These are phyloP conservation scores for Penicillium verrucosum DNA, from an alignment of 2,329 filamentous ascomycete species.

Conservation along the genomic window DNA sequence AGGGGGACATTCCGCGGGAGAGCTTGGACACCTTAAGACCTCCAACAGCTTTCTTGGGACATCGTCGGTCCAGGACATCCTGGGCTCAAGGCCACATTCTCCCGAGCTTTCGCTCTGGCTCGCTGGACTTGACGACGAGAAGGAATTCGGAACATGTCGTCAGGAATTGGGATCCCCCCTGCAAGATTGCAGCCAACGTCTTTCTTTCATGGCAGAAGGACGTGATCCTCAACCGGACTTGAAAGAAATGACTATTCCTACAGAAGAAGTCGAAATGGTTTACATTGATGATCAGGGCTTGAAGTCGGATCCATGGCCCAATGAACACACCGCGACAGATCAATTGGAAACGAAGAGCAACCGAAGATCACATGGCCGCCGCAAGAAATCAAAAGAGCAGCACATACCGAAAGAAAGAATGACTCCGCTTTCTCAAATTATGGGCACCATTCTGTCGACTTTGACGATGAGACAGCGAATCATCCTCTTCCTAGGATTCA, in stretches of 20 bases:
- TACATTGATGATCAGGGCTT: neutral
- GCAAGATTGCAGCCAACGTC: constrained; percentile 2
- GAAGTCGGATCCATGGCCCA: neutral
- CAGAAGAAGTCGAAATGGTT: constrained; percentile 13
- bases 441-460: constrained; percentile 68
- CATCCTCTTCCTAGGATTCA: constrained; percentile 59
- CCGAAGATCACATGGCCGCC: neutral
- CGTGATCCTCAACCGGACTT: neutral
- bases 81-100: constrained; percentile 17
- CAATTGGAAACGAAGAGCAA: neutral
- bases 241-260: neutral
- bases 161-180: neutral
- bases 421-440: constrained; percentile 51
- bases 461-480: constrained; percentile 53
- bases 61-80: constrained; percentile 3
- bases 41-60: neutral
- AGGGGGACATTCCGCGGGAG: neutral
- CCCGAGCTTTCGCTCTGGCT: constrained; percentile 10
- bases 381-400: constrained; percentile 4
- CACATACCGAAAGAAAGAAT: neutral
- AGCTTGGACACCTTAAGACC: neutral
- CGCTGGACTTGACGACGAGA: neutral
- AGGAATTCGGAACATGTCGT: neutral
- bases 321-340: neutral
- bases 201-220: neutral